Base-by-base conservation (phyloP, 805 yeast species). In the Metschnikowia proteae region DNA sequence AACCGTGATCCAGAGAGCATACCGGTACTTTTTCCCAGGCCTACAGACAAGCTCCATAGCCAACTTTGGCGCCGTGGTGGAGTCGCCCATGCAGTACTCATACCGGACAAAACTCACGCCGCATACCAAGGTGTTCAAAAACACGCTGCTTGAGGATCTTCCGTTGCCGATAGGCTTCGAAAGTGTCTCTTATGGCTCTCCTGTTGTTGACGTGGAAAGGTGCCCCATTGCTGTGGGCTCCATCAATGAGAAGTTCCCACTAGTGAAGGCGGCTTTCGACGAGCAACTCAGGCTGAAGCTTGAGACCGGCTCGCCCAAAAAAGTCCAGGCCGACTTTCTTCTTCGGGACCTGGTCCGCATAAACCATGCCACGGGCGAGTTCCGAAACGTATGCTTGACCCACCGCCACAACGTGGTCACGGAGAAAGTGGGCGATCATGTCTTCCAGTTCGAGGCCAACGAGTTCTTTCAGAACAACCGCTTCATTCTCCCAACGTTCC, bases 401-500 rank as follows among this genome's bases (percentile, higher is more conserved):
- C 60, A 64, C 22, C 59, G 60, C 4, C 59, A 56, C 6, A 58
- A 61, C 27, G 60, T 66, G 4, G 60, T 68, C 6, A 72, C 74
- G 0, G 75, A 68, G 45, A 62, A 59, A 43, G 66, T 74, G 3
- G 69, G 59, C 5, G 70, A 66, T 29, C 60, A 54, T 31, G 57
- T 67, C 1, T 74, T 71, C 48, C 73, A 71, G 48, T 74, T 69
- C 40, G 68, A 64, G 25, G 63, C 71, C 10, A 61, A 65, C 30
- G 66, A 71, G 36, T 74, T 74, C 47, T 74, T 74, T 52, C 79
- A 74, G 50, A 66, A 92, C 46, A 74, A 74, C 52, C 60, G 63
- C 33, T 57, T 60, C 22, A 70, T 74, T 5, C 54, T 74, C 10
- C 71, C 77, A 1, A 45, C 51, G 1, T 65, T 73, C 8, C 48